A percentile compares a stretch with the other conserved stretches of the same genome.
Evolutionary conservation across 306 rosid species (phyloP).

Genomic region (Vigna hirtella): DNA sequence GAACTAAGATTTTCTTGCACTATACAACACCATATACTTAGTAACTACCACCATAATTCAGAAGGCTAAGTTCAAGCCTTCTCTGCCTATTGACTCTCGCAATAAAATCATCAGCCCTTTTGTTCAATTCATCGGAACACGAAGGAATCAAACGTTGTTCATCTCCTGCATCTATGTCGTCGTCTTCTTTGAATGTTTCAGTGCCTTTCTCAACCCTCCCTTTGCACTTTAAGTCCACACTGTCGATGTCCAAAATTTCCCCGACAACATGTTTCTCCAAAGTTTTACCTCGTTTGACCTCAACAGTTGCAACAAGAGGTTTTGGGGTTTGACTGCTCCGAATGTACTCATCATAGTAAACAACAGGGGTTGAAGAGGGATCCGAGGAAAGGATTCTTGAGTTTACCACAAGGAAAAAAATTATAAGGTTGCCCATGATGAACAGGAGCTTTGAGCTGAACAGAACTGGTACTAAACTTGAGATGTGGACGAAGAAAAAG

Average conservation of each 20-base stretch:
- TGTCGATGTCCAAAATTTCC: slow-evolving; percentile 41
- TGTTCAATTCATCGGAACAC: slow-evolving; percentile 61
- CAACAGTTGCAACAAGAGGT: slow-evolving; percentile 40
- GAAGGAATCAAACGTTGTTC: slow-evolving; percentile 32
- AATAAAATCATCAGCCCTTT: slow-evolving; percentile 89
- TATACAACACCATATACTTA: background rate
- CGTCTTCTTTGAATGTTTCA: slow-evolving; percentile 38
- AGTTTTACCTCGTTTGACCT: slow-evolving; percentile 8
- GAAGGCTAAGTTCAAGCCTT: slow-evolving; percentile 63
- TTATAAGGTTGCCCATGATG: slow-evolving; percentile 51
- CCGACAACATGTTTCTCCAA: slow-evolving; percentile 20
- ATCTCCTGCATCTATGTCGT: slow-evolving; percentile 20
- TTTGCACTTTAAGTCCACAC: background rate
- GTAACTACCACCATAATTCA: slow-evolving; percentile 43
- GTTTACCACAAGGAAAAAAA: slow-evolving; percentile 53
- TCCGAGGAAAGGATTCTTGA: slow-evolving; percentile 58
- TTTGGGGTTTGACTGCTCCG: slow-evolving; percentile 44
- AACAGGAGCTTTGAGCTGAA: slow-evolving; percentile 51
- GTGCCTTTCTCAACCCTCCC: slow-evolving; percentile 19
- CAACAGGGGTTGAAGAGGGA: slow-evolving; percentile 48
- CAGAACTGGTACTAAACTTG: slow-evolving; percentile 45
- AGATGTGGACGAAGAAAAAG: slow-evolving; percentile 38
- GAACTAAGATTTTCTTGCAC: background rate
- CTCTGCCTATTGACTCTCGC: slow-evolving; percentile 77
- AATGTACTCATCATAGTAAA: slow-evolving; percentile 55